phyloP scores from a whole-genome alignment of 1,284 basidiomycete genomes.

The Pseudomicrostroma phylloplanum region DNA sequence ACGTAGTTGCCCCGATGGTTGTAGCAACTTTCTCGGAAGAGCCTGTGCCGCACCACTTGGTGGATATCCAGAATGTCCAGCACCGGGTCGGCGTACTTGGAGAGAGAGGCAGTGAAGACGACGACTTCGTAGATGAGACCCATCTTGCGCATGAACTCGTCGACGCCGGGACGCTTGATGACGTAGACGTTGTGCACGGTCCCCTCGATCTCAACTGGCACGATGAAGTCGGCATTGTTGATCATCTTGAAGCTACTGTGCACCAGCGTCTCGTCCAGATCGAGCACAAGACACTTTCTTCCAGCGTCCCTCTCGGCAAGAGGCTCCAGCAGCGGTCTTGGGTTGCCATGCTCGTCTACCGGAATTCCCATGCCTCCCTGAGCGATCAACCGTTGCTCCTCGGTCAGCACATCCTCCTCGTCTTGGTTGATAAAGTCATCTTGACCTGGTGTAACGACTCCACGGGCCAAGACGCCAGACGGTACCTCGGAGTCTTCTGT shows the following conservation, averaged over 20 bases:
- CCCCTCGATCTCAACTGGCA: conserved; percentile 97
- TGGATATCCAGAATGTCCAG: conserved; percentile 91
- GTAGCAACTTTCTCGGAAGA: conserved; percentile 98
- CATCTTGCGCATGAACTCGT: conserved; percentile 93
- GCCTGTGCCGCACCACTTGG: conserved; percentile 83
- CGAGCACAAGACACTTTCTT: conserved; percentile 81
- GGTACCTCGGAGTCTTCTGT: conserved; percentile 15
- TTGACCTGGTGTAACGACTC: no score
- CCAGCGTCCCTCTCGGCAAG: conserved; percentile 68
- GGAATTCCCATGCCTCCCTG: conserved; percentile 77
- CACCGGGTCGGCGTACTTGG: conserved; percentile 99
- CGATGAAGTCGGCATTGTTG: conserved; percentile 92
- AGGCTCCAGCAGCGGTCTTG: conserved; percentile 73
- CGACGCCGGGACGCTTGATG: conserved; percentile 95
- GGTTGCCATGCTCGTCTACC: conserved; percentile 69
- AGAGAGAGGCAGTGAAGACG: conserved; percentile 92
- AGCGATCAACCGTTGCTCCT: conserved; percentile 71
- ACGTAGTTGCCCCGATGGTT: conserved; percentile 99
- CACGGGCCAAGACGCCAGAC: no score
- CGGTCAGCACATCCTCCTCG: conserved; percentile 59
- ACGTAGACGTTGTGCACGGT: conserved; percentile 98
- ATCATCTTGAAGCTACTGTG: conserved; percentile 70
- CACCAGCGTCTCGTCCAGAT: conserved; percentile 90
- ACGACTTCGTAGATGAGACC: conserved; percentile 97
- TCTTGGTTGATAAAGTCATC: conserved; percentile 53